phyloP scores from a whole-genome alignment of 208 protist genomes.

The Lotmaria passim region DNA sequence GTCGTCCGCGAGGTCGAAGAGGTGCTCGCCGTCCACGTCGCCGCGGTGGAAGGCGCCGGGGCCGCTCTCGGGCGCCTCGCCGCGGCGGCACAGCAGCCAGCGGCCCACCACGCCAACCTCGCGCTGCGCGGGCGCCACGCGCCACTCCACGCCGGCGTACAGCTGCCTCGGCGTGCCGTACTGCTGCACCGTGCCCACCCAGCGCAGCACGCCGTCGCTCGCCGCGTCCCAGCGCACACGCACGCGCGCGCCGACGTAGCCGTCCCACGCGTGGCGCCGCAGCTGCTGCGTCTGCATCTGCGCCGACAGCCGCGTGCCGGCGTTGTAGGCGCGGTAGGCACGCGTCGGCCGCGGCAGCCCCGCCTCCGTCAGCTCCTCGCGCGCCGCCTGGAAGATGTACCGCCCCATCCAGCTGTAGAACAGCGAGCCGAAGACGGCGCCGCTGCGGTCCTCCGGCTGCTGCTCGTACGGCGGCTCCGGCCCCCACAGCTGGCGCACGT shows the following conservation, averaged over 20 bases:
- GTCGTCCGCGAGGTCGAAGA: slow-evolving; percentile 42
- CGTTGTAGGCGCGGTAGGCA: slow-evolving; percentile 18
- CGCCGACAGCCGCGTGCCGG: slow-evolving; percentile 9
- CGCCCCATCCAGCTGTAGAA: slow-evolving; percentile 46
- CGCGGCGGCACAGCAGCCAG: slow-evolving; percentile 4
- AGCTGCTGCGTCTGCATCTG: slow-evolving; percentile 32
- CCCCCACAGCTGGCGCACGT: slow-evolving; percentile 35
- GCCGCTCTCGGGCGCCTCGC: neutral
- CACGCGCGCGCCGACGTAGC: slow-evolving; percentile 37
- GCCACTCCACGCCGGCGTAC: slow-evolving; percentile 68
- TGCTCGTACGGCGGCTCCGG: slow-evolving; percentile 31
- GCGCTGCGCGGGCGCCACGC: slow-evolving; percentile 28
- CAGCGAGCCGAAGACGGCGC: slow-evolving; percentile 17
- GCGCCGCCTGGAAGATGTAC: slow-evolving; percentile 27
- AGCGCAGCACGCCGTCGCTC: slow-evolving; percentile 47
- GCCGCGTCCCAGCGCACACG: slow-evolving; percentile 25
- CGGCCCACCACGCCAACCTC: neutral
- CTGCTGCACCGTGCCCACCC: slow-evolving; percentile 58
- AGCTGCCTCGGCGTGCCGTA: slow-evolving; percentile 36
- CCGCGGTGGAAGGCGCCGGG: slow-evolving; percentile 48
- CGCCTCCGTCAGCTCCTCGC: slow-evolving; percentile 9
- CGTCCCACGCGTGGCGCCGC: slow-evolving; percentile 46
- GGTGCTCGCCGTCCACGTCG: slow-evolving; percentile 58
- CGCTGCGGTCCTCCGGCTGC: slow-evolving; percentile 27
- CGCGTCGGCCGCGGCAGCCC: slow-evolving; percentile 13